phyloP scores from a whole-genome alignment of 176 grass and related monocot genomes.

The Coix lacrymajobi region DNA sequence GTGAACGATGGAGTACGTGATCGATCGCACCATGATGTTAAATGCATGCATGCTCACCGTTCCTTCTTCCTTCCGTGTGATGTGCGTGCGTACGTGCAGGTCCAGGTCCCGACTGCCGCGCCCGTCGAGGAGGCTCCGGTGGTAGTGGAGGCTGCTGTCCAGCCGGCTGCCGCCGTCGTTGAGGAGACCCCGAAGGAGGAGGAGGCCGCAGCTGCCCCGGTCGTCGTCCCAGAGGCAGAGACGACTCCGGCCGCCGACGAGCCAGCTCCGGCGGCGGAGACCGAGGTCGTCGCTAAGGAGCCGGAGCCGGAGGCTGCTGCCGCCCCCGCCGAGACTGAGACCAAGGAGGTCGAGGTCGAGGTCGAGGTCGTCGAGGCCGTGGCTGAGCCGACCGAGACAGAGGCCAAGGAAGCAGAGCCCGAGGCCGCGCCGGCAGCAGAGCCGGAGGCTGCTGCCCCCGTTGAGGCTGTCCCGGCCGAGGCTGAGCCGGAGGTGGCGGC shows the following conservation, averaged over 20 bases:
- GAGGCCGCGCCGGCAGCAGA: neutral
- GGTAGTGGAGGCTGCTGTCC: neutral
- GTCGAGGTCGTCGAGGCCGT: neutral
- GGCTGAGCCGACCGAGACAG: neutral
- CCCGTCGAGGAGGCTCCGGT: conserved; percentile 37
- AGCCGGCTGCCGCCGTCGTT: neutral
- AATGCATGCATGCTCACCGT: neutral
- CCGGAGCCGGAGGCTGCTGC: neutral
- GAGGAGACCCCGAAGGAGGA: conserved; percentile 25
- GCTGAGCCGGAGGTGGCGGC: neutral
- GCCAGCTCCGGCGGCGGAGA: neutral
- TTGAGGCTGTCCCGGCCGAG: neutral
- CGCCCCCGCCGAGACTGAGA: neutral
- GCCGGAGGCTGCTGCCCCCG: neutral
- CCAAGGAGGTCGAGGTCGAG: neutral
- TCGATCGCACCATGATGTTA: neutral
- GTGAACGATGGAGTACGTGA: neutral
- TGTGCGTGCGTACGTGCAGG: conserved; percentile 19
- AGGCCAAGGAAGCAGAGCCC: neutral
- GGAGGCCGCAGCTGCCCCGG: conserved; percentile 16
- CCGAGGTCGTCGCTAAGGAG: neutral
- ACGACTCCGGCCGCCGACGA: neutral
- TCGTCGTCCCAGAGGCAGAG: neutral
- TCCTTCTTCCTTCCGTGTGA: neutral
- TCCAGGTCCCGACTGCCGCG: conserved; percentile 26